Base-by-base conservation (phyloP, 768 basidiomycete species). In the Leccinellum albellum region DNA sequence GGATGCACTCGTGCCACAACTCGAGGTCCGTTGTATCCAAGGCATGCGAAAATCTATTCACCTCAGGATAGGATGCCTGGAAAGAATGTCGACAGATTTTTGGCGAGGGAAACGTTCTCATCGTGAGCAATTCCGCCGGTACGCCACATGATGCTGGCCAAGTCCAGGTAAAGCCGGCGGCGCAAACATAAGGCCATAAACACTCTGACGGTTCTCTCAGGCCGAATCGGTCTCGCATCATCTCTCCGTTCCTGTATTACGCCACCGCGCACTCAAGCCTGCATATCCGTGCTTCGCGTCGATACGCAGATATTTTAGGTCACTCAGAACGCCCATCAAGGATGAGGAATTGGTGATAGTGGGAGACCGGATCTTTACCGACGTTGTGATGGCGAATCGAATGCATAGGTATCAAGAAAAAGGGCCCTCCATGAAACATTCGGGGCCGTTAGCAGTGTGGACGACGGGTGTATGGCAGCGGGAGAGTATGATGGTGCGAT, bases 91-190 rank as follows among this genome's bases (percentile, higher is more conserved):
- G 84, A 45, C 71, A 79, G 44, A 79, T 82, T 0, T 98, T 98
- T 64, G 91, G 90, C 0, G 78, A 84, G 24, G 80, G 79, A 1
- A 88, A 92, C 58, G 82, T 99, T 6, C 75, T 99, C 59, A 84
- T 98, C 47, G 95, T 98, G 32, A 93, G 91, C 71, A 99, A 99
- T 69, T 94, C 95, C 20, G 93, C 93, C 0, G 95, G 96, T 2
- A 89, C 91, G 24, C 80, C 76, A 55, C 79, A 85, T 55, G 91
- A 92, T 61, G 76, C 86, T 0, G 89, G 87, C 20, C 84, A 84
- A 14, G 81, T 98, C 46, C 90, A 94, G 73, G 95, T 92, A 61
- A 63, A 81, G 77, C 50, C 26, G 3, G 4, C 0, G 7, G 10
- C 21, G 44, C 26, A 40, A 12, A 14, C 17, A 10, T 8, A 6